A percentile compares a stretch with the other conserved stretches of the same genome.
phyloP scores from a whole-genome alignment of 2,329 filamentous ascomycete species.

The Penicillium hesseltinei region DNA sequence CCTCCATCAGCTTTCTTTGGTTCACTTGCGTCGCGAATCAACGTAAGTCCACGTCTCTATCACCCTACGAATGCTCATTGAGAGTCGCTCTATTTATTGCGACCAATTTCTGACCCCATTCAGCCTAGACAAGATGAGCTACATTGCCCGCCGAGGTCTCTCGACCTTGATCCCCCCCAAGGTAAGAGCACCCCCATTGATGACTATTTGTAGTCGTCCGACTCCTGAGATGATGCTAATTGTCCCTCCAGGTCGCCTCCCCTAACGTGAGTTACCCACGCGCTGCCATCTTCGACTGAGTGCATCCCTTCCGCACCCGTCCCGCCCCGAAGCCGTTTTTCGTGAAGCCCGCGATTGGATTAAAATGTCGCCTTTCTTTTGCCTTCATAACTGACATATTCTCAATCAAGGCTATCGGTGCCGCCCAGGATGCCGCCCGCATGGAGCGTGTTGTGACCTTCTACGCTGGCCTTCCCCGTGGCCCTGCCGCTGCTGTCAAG shows the following conservation, averaged over 20 bases:
- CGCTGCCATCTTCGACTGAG: conserved; percentile 5
- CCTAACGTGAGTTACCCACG: conserved; percentile 37
- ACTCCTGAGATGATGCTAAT: conserved; percentile 40
- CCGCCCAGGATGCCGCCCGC: conserved; percentile 89
- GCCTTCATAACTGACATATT: conserved; percentile 35
- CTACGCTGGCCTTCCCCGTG: conserved; percentile 97
- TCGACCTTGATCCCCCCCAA: conserved; percentile 99
- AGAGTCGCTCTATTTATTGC: conserved; percentile 2
- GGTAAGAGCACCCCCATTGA: conserved; percentile 55
- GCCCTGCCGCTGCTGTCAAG: conserved; percentile 79
- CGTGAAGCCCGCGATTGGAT: conserved; percentile 16
- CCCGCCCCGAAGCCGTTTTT: conserved; percentile 27
- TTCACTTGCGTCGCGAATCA: conserved; percentile 34
- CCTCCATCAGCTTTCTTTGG: conserved; percentile 33
- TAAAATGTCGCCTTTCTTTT: conserved; percentile 2
- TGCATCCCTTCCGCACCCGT: conserved; percentile 17
- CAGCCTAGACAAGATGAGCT: conserved; percentile 73
- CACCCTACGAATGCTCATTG: background rate
- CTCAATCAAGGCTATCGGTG: conserved; percentile 80
- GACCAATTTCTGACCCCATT: conserved; percentile 27
- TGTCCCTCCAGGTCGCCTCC: conserved; percentile 35
- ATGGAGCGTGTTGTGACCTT: conserved; percentile 98
- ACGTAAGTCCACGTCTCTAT: conserved; percentile 27
- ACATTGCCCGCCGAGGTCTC: conserved; percentile 82
- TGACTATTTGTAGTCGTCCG: conserved; percentile 10